Evolutionary conservation across 768 basidiomycete species (phyloP).

Genomic region (Neoboletus magnificus): DNA sequence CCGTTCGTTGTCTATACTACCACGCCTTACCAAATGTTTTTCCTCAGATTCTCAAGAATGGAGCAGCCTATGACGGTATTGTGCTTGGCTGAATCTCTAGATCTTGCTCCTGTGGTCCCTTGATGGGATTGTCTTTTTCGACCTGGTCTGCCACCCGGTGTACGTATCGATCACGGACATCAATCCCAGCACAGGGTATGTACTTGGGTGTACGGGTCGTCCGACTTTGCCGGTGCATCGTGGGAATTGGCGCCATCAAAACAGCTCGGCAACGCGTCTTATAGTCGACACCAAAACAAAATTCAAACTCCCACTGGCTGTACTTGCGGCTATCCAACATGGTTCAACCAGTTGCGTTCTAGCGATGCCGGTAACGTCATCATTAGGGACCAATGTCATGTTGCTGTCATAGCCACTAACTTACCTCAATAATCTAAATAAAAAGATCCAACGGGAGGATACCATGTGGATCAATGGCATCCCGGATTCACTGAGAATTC

Average conservation of each 20-base stretch:
- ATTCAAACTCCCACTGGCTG: background rate
- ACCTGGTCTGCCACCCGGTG: background rate
- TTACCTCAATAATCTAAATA: background rate
- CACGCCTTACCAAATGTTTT: no score
- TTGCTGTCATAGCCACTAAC: background rate
- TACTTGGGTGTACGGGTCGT: background rate
- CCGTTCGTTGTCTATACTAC: background rate
- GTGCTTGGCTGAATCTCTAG: background rate
- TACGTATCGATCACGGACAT: constrained; percentile 1
- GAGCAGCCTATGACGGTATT: background rate
- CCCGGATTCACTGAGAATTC: no score
- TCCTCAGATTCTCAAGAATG: background rate
- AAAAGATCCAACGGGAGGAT: background rate
- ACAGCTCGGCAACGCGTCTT: background rate
- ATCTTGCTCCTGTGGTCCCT: background rate
- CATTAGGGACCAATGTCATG: background rate
- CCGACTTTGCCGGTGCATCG: background rate
- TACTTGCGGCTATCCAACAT: background rate
- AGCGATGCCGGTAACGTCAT: background rate
- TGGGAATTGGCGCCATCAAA: background rate
- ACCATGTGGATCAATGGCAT: background rate
- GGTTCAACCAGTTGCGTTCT: background rate
- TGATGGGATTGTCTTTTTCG: background rate
- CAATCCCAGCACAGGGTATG: background rate
- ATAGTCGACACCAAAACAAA: background rate